phyloP scores from a whole-genome alignment of 2,329 filamentous ascomycete species.

The Sporothrix mexicana region DNA sequence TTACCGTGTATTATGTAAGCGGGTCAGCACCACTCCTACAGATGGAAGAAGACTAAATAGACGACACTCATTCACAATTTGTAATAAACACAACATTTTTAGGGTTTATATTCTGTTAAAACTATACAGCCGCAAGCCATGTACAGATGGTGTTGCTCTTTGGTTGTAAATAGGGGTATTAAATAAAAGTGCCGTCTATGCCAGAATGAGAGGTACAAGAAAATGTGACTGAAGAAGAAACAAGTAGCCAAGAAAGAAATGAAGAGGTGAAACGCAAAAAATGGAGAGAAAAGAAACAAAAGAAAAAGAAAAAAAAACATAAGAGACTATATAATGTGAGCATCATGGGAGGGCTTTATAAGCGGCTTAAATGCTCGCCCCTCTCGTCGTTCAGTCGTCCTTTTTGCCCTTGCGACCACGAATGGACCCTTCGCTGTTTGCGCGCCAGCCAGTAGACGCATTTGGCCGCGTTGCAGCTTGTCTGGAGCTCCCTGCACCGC shows the following conservation, averaged over 20 bases:
- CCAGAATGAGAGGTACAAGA: slow-evolving; percentile 27
- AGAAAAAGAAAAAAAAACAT: slow-evolving; percentile 15
- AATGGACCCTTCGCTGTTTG: slow-evolving; percentile 47
- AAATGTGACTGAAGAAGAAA: background rate
- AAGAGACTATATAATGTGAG: background rate
- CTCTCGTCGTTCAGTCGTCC: slow-evolving; percentile 46
- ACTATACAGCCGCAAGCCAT: slow-evolving; percentile 22
- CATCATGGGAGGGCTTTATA: too few relatives aligned
- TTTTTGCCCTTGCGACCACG: slow-evolving; percentile 57
- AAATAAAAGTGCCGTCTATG: slow-evolving; percentile 38
- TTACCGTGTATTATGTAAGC: background rate
- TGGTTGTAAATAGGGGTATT: slow-evolving; percentile 35
- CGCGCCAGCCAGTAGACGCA: slow-evolving; percentile 46
- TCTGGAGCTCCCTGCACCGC: slow-evolving; percentile 35
- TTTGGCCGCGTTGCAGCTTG: slow-evolving; percentile 24
- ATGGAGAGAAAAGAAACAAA: background rate
- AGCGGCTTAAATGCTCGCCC: too few relatives aligned
- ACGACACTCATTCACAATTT: background rate
- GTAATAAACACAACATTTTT: background rate
- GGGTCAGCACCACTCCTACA: too few relatives aligned
- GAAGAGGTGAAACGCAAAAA: slow-evolving; percentile 9
- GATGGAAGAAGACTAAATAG: too few relatives aligned
- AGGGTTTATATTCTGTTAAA: slow-evolving; percentile 1
- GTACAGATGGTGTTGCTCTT: background rate
- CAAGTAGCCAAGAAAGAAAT: slow-evolving; percentile 7